Evolutionary conservation across 2,329 filamentous ascomycete species (phyloP).

Genomic region (Colletotrichum sansevieriae): DNA sequence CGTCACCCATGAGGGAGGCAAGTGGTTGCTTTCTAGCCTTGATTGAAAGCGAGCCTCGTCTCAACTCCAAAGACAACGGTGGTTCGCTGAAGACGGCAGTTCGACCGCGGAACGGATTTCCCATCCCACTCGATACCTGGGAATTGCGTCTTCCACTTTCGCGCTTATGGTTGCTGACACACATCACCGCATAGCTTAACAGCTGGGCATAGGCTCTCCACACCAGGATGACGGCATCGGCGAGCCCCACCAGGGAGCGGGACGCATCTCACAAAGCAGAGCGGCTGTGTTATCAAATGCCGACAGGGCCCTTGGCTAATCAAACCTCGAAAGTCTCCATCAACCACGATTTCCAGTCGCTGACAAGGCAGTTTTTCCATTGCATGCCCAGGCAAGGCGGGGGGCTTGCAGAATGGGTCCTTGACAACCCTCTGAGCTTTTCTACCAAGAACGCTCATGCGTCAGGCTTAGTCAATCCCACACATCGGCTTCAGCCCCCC

Average conservation of each 20-base stretch:
- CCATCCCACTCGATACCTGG: too few relatives aligned
- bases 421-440: background rate
- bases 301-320: constrained; percentile 36
- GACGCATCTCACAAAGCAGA: constrained; percentile 31
- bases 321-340: background rate
- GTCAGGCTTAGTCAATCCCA: constrained; percentile 38
- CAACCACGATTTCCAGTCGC: background rate
- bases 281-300: constrained; percentile 24
- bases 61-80: too few relatives aligned
- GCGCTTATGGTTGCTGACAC: constrained; percentile 30
- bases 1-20: too few relatives aligned
- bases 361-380: background rate
- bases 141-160: too few relatives aligned
- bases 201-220: constrained; percentile 18
- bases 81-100: too few relatives aligned
- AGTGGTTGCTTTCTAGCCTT: too few relatives aligned
- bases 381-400: background rate
- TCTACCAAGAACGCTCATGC: background rate
- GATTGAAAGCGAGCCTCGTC: too few relatives aligned
- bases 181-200: constrained; percentile 13
- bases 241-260: constrained; percentile 29
- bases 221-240: constrained; percentile 4
- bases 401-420: constrained; percentile 1
- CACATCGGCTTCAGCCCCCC: background rate
- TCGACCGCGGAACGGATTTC: too few relatives aligned